Evolutionary conservation across 2,329 filamentous ascomycete genomes (phyloP).

Genomic region (Aureobasidium namibiae): DNA sequence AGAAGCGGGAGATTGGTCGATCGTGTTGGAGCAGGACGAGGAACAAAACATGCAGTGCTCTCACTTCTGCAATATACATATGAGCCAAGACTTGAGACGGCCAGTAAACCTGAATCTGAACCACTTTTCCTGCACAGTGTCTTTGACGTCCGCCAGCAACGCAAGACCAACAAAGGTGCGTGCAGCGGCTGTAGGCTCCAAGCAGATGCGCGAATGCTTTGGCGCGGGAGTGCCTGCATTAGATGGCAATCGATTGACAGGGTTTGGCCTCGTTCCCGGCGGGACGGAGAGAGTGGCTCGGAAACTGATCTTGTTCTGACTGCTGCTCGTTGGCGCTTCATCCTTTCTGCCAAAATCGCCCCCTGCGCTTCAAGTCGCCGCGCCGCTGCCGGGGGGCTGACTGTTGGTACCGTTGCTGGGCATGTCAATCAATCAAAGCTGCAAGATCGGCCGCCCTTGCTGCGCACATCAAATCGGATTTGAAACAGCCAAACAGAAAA

Average conservation of each 20-base stretch:
- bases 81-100: neutral
- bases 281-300: conserved; percentile 1
- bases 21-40: neutral
- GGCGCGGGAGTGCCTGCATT: conserved; percentile 12
- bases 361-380: conserved; percentile 7
- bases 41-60: neutral
- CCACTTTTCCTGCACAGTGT: neutral
- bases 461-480: conserved; percentile 8
- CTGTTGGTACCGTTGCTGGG: conserved; percentile 8
- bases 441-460: conserved; percentile 12
- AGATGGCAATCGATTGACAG: conserved; percentile 8
- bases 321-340: conserved; percentile 5
- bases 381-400: conserved; percentile 7
- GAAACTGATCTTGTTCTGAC: neutral
- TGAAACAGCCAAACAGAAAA: conserved; percentile 15
- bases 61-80: neutral
- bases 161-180: conserved; percentile 2
- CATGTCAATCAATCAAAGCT: conserved; percentile 12
- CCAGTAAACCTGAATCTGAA: neutral
- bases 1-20: conserved; percentile 4
- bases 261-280: conserved; percentile 6
- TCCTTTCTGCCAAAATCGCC: neutral
- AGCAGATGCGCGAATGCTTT: conserved; percentile 7
- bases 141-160: conserved; percentile 7
- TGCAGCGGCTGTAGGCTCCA: conserved; percentile 1